Evolutionary conservation across 805 yeast genomes (phyloP), one percentile per base, ranked within the genome.

Genomic region (Groenewaldozyma tartarivorans): DNA sequence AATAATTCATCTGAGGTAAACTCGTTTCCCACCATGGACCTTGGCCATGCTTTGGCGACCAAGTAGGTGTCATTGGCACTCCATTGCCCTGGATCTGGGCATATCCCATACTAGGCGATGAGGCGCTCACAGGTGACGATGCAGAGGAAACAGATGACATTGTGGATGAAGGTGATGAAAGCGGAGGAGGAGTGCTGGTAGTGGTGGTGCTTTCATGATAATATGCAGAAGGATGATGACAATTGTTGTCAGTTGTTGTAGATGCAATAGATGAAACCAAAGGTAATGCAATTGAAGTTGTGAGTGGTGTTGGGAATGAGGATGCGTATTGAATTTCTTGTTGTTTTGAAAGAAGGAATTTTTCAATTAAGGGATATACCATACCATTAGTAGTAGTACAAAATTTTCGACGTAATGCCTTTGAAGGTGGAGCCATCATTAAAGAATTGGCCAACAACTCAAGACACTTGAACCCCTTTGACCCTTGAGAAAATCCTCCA

Each of bases 401-500:
- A 41, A 49, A 49, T 43, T 51, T 51, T 13, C 43, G 36, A 35
- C 49, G 39, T 24, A 51, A 32, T 20, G 42, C 40, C 22, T 36
- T 39, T 5, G 46, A 24, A 9, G 51, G 49, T 5, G 46, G 20
- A 9, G 51, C 48, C 15, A 38, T 33, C 16, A 24, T 38, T 27
- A 47, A 33, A 18, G 44, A 35, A 29, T 39, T 41, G 16, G 43
- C 40, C 31, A 51, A 34, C 31, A 46, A 42, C 16, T 46, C 43
- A 39, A 51, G 20, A 40, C 54, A 50, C 27, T 27, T 27, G 27
- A 29, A 13, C 24, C 32, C 26, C 19, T 41, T 41, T 24, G 47
- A 31, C 16, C 15, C 34, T n/a, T 11, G 7, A 7, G 34, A 7
- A 31, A 31, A 31, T 11, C 30, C 30, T 20, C 21, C 41, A 20